Percentiles rank a stretch among this genome's conserved stretches.
These are phyloP conservation scores for Pseudogymnoascus sp. DNA, from an alignment of 2,329 filamentous ascomycete species.

Conservation along the genomic window DNA sequence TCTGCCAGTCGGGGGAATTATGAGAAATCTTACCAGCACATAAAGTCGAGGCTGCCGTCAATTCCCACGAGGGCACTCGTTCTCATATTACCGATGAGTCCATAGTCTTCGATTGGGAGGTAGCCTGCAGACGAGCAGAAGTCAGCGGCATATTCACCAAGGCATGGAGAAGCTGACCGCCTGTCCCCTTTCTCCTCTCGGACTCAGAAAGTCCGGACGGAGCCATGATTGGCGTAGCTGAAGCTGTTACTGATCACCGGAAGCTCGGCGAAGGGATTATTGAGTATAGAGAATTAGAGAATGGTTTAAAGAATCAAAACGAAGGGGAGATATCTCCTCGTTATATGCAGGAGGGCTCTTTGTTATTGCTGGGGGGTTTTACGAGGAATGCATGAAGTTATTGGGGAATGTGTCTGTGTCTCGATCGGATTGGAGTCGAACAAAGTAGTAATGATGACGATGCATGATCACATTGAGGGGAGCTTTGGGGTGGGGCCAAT, in stretches of 20 bases:
- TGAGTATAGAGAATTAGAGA: background rate
- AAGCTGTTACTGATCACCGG: background rate
- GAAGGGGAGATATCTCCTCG: background rate
- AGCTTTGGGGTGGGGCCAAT: background rate
- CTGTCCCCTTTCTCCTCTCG: background rate
- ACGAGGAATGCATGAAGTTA: background rate
- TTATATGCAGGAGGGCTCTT: background rate
- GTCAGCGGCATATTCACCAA: background rate
- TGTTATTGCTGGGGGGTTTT: background rate
- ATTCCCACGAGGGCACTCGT: conserved; percentile 70
- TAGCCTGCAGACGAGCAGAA: conserved; percentile 19
- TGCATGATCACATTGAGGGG: background rate
- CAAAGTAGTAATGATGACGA: background rate
- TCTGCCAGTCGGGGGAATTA: background rate
- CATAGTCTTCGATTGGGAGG: conserved; percentile 62
- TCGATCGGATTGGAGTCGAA: background rate
- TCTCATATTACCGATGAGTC: conserved; percentile 73
- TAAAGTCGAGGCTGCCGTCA: conserved; percentile 66
- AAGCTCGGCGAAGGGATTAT: background rate
- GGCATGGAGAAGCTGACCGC: background rate
- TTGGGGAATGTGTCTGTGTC: background rate
- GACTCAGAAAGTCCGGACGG: background rate
- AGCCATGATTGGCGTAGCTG: background rate
- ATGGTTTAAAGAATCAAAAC: background rate
- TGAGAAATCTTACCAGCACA: conserved; percentile 57